Evolutionary conservation across 1,284 basidiomycete species (phyloP), one percentile per base, ranked within the genome.

Genomic region (Leccinum huronense): DNA sequence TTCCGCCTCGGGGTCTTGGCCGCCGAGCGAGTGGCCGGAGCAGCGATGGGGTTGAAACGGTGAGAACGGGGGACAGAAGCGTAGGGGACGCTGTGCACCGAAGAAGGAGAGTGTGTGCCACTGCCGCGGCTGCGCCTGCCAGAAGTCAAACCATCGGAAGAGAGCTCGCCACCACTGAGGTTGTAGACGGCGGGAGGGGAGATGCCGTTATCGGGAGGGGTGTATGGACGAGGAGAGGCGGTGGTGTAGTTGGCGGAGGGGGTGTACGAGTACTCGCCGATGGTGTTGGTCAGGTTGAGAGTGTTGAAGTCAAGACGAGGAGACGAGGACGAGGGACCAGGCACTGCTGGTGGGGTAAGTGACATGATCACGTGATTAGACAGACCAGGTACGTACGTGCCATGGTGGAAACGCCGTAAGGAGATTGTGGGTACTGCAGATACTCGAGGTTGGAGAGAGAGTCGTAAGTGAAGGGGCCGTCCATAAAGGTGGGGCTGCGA

Each of bases 31-130:
- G 80, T 80, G 64, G 82, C 75, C 40, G 86, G 81, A 14, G 83
- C 77, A 66, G 82, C 83, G 72, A 91, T 85, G 6, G 89, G 89
- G 79, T 90, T 90, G 82, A 84, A 91, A 69, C 89, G 88, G 70
- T 87, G 81, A 40, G 88, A 88, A 68, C 87, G 81, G 19, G 89
- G 88, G 40, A 90, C 83, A 48, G 86, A 80, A 23, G 88, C 83
- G 68, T 81, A 86, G 62, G 79, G 79, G 66, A 85, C 79, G 64
- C 77, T 74, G 62, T 78, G 74, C 6, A 77, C 70, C 59, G 82
- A 81, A 38, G 84, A 81, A 51, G 88, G 85, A 40, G 88, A 87
- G 71, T 84, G 81, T 33, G 84, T 83, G 66, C 85, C 84, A 71
- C 85, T 86, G 70, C 85, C 85, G 65, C 88, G 88, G 75, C 87